Conservation (phyloP, 768 basidiomycete genomes). For the Rhodotorula babjevae region DNA sequence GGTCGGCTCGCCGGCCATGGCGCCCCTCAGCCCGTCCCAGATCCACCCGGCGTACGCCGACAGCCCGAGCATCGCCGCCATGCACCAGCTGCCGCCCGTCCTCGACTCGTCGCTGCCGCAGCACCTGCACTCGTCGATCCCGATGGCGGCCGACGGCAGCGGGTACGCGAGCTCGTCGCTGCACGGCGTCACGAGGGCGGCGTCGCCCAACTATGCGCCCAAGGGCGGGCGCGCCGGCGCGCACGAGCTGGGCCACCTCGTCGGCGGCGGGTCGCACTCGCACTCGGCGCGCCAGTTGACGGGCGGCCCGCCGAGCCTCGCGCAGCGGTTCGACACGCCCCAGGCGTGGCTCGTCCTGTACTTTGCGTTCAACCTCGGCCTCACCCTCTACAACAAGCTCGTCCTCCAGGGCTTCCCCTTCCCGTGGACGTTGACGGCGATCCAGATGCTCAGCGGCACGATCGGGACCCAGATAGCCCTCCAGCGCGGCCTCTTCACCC, state of each 20-base stretch:
- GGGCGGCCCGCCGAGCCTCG: not conserved
- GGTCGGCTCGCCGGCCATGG: not conserved
- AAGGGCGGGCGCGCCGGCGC: not conserved
- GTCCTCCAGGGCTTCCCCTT: slow-evolving; percentile 89
- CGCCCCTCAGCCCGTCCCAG: slow-evolving; percentile 22
- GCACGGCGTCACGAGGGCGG: not conserved
- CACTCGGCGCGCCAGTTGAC: slow-evolving; percentile 7
- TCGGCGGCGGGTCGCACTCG: slow-evolving; percentile 10
- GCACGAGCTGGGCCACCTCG: not conserved
- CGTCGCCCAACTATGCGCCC: not conserved
- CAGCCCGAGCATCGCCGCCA: not conserved
- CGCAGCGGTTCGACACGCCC: slow-evolving; percentile 27
- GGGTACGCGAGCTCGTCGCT: slow-evolving; percentile 13
- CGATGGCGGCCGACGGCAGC: not conserved
- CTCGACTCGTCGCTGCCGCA: not conserved
- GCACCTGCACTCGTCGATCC: slow-evolving; percentile 21
- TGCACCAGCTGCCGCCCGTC: slow-evolving; percentile 1
- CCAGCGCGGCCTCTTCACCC: slow-evolving; percentile 57
- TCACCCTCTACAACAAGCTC: slow-evolving; percentile 93
- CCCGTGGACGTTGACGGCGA: slow-evolving; percentile 87
- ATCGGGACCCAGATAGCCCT: slow-evolving; percentile 70
- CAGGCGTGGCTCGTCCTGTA: slow-evolving; percentile 68
- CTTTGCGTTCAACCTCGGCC: slow-evolving; percentile 81
- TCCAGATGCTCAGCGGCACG: slow-evolving; percentile 81
- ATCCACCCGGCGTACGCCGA: slow-evolving; percentile 38